phyloP scores from a whole-genome alignment of 768 basidiomycete genomes.

The Antrodiella citrinella region DNA sequence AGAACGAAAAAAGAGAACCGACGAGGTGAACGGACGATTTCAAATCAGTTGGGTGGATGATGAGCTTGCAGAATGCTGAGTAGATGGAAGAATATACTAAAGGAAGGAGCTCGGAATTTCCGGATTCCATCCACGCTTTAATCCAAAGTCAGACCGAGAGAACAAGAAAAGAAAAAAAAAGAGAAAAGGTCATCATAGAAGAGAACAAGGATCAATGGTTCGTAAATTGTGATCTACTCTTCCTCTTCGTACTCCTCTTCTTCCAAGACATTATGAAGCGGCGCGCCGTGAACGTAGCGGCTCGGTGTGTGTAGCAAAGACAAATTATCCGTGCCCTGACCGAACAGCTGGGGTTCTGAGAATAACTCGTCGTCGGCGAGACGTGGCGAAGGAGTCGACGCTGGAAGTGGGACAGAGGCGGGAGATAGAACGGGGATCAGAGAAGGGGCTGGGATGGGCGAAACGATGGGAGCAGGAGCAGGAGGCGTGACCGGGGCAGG shows the following conservation, averaged over 20 bases:
- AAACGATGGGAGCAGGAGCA: slow-evolving; percentile 15
- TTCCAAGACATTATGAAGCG: slow-evolving; percentile 79
- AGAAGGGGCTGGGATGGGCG: slow-evolving; percentile 13
- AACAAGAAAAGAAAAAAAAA: background rate
- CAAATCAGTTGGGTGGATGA: background rate
- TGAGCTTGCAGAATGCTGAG: too few species aligned
- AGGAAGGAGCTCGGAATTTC: background rate
- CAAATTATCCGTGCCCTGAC: slow-evolving; percentile 2
- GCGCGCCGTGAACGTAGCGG: slow-evolving; percentile 78
- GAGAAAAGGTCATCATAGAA: too few species aligned
- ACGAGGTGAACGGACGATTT: background rate
- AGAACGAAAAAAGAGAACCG: background rate
- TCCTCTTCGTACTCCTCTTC: slow-evolving; percentile 57
- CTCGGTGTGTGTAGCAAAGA: slow-evolving; percentile 7
- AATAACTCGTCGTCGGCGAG: slow-evolving; percentile 11
- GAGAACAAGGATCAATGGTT: too few species aligned
- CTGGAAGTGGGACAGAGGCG: slow-evolving; percentile 10
- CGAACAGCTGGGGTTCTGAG: background rate
- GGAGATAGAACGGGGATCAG: background rate
- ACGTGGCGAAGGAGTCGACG: slow-evolving; percentile 10
- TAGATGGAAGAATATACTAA: background rate
- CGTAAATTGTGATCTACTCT: background rate
- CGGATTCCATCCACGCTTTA: background rate
- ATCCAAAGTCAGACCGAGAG: background rate
- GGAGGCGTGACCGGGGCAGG: slow-evolving; percentile 21